Percentiles rank a stretch among this genome's conserved stretches.
Evolutionary conservation across 768 basidiomycete genomes (phyloP).

Genomic region (Termitomyces sp.): DNA sequence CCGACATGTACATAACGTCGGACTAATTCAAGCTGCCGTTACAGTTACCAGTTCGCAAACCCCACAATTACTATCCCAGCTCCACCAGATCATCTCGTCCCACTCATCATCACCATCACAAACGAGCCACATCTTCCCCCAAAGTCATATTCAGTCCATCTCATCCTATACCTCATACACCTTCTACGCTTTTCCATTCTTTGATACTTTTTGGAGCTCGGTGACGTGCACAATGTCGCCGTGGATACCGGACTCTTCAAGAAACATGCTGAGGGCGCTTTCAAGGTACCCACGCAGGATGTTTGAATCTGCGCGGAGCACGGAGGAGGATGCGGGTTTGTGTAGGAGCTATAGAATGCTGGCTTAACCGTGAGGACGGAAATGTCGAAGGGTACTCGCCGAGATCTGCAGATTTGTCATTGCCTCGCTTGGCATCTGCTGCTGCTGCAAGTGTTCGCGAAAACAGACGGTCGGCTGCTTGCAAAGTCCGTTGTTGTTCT

Average conservation of each 20-base stretch:
- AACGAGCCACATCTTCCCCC: conserved; percentile 6
- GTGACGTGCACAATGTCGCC: neutral
- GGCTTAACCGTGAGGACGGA: neutral
- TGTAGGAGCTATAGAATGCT: conserved; percentile 28
- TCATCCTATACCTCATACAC: conserved; percentile 41
- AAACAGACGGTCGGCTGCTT: conserved; percentile 26
- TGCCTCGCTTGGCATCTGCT: conserved; percentile 22
- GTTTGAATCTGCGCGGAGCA: conserved; percentile 39
- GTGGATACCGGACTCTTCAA: conserved; percentile 25
- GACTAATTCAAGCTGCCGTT: too few species aligned
- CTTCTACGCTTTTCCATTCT: conserved; percentile 29
- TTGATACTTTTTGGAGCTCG: conserved; percentile 13
- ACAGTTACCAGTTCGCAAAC: conserved; percentile 46
- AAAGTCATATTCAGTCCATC: conserved; percentile 19
- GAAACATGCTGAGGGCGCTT: conserved; percentile 31
- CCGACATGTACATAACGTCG: too few species aligned
- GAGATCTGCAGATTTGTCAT: conserved; percentile 24
- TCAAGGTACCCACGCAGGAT: conserved; percentile 47
- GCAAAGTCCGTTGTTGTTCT: conserved; percentile 21
- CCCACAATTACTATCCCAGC: conserved; percentile 53
- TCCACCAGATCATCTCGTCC: conserved; percentile 59
- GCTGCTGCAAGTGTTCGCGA: conserved; percentile 26
- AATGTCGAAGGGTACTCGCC: conserved; percentile 12
- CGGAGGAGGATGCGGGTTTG: conserved; percentile 41
- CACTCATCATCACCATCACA: conserved; percentile 24